Base-by-base conservation (phyloP, 2,329 filamentous ascomycete species). In the Calonectria pauciramosa region DNA sequence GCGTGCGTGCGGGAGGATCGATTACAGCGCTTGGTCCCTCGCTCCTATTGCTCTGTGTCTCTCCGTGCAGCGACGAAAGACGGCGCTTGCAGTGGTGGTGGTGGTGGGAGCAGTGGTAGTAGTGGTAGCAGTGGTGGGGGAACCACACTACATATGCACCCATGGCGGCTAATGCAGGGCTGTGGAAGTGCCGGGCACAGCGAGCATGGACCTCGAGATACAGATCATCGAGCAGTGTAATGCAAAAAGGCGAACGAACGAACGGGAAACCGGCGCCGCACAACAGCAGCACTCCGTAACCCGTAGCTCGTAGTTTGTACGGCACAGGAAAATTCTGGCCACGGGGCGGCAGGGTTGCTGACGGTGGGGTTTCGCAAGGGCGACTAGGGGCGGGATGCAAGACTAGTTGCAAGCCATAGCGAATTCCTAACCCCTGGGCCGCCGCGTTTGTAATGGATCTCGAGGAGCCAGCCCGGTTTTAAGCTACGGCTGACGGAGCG, bases 401-500 rank as follows among this genome's bases (percentile, higher is more conserved):
- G 9, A 23, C 56, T 60, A 60, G 56, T 60, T 36, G 56, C 56
- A 60, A 34, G 51, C 51, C 51, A 32, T 54, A 10, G 51, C 51
- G 28, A 18, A 54, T 30, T 30, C 26, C n/a, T 47, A 10, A 10
- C 51, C 51, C 51, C 51, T 54, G 51, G 51, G 51, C 16, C 51
- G 56, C 56, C 34, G 56, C 34, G 9, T 38, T 38, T 36, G n/a
- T 3, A n/a, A 60, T 38, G 56, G 32, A 60, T 60, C 56, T 38
- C 9, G 16, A 16, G 56, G 36, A 60, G 13, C 56, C 32, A 38
- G 52, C 56, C 56, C 20, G 56, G 56, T 26, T 36, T 36, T 60
- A 36, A 36, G 23, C 56, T 60, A 60, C n/a, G 32, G 56, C 56
- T 60, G 56, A 60, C 56, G 56, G 56, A n/a, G 56, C 56, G 51